These are phyloP conservation scores for Penicillium verhagenii DNA, from an alignment of 495 filamentous ascomycete species.

Conservation along the genomic window DNA sequence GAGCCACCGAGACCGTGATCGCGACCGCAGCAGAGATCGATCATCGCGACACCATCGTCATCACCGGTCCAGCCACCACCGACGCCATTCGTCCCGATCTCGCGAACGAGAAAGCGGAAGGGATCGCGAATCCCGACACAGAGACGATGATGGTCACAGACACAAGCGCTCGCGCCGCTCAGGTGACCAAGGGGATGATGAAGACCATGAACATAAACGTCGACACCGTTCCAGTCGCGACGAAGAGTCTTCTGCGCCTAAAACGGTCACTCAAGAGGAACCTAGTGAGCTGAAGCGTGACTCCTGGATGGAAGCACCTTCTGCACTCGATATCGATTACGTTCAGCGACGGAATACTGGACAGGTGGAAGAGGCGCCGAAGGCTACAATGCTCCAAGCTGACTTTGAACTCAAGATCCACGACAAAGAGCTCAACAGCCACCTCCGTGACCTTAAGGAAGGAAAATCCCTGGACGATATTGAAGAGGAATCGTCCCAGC, in stretches of 20 bases:
- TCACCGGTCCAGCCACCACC: conserved; percentile 41
- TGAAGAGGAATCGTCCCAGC: conserved; percentile 51
- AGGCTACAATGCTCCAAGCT: conserved; percentile 54
- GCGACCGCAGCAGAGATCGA: conserved; percentile 41
- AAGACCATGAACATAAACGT: conserved; percentile 36
- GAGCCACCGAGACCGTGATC: conserved; percentile 39
- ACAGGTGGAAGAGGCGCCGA: conserved; percentile 35
- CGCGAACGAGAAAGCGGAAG: conserved; percentile 34
- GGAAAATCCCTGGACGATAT: conserved; percentile 53
- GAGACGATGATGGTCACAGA: conserved; percentile 47
- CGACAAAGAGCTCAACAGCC: conserved; percentile 74
- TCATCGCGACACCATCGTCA: conserved; percentile 38
- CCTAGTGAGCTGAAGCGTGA: conserved; percentile 59
- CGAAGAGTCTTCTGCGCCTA: conserved; percentile 22
- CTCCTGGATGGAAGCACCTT: conserved; percentile 92
- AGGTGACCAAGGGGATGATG: conserved; percentile 41
- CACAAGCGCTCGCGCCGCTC: conserved; percentile 56
- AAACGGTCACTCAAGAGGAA: conserved; percentile 35
- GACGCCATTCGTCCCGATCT: conserved; percentile 47
- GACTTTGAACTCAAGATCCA: conserved; percentile 78
- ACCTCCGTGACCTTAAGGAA: conserved; percentile 62
- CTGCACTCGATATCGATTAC: conserved; percentile 79
- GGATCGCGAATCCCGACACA: conserved; percentile 34
- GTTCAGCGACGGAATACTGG: conserved; percentile 62
- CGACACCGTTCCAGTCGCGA: conserved; percentile 31